Evolutionary conservation across 495 filamentous ascomycete species (phyloP), one percentile per base, ranked within the genome.

Genomic region (Aspergillus steynii): DNA sequence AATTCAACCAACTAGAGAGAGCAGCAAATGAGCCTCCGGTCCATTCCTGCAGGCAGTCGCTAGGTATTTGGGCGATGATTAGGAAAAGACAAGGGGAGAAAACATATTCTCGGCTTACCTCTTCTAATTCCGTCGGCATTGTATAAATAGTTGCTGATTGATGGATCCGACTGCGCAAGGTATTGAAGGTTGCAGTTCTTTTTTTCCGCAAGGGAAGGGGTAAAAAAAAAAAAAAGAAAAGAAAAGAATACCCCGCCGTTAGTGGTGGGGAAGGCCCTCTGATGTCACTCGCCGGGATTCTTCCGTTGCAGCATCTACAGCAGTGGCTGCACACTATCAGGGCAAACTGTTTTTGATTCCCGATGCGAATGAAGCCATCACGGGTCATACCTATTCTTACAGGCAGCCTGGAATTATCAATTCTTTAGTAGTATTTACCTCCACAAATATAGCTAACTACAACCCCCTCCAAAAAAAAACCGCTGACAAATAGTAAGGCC

Each of bases 51-150:
- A 12, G 9, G 37, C 10, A 42, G 12, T 42, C 1, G 37, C 9
- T 15, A 12, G 37, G 12, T 14, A 10, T 42, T 42, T 8, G 14
- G 37, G 37, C 37, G 1, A 42, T 15, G 14, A 42, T 14, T 14
- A 14, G 3, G 4, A 1, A 9, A 34, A 42, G 9, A 12, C 37
- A 42, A 42, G 37, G 37, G 10, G 10, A 42, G 37, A 42, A 20
- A 20, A 20, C 20, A 42, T 42, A 14, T 42, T 42, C 9, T 42
- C 37, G 0, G 53, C 69, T 53, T 74, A 94, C 91, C 75, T 95
- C 91, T 74, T 95, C 90, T 46, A 93, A 73, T 80, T 93, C 89
- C 57, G 89, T 88, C 37, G 90, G 87, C 92, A 96, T 96, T 14
- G 47, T 77, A 60, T 26, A 42, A n/a, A 12, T 55, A 54, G 52